A percentile compares a stretch with the other conserved stretches of the same genome.
phyloP scores from a whole-genome alignment of 2,329 filamentous ascomycete genomes.

The Ophiostoma quercus region DNA sequence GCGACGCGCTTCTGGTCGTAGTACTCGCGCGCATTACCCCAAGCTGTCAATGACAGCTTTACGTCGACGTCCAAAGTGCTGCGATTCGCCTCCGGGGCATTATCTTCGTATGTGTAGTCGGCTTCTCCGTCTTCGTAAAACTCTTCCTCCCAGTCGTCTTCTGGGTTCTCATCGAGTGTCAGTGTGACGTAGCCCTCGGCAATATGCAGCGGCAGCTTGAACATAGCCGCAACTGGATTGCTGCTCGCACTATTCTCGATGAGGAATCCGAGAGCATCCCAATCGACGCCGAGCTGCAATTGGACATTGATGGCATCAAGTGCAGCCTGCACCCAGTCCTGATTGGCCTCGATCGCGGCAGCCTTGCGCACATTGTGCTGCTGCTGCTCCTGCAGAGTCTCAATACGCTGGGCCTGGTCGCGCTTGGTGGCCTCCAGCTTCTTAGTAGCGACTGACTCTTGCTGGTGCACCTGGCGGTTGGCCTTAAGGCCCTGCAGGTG shows the following conservation, averaged over 20 bases:
- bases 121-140: conserved; percentile 44
- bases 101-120: conserved; percentile 41
- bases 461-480: conserved; percentile 74
- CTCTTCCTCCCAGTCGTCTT: conserved; percentile 47
- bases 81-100: conserved; percentile 34
- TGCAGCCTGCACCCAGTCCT: conserved; percentile 85
- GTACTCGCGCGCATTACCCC: conserved; percentile 85
- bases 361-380: conserved; percentile 82
- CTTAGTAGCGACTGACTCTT: conserved; percentile 72
- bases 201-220: conserved; percentile 81
- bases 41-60: conserved; percentile 73
- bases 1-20: conserved; percentile 84
- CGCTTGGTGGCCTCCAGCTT: conserved; percentile 79
- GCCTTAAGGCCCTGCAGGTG: conserved; percentile 92
- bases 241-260: conserved; percentile 80
- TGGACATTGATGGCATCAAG: conserved; percentile 88
- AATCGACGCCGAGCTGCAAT: conserved; percentile 94
- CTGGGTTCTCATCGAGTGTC: conserved; percentile 64
- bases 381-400: conserved; percentile 75
- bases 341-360: conserved; percentile 82
- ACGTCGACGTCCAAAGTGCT: conserved; percentile 68
- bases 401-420: conserved; percentile 80
- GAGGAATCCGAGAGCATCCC: conserved; percentile 82
- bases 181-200: conserved; percentile 86
- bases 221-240: conserved; percentile 82